Base-by-base conservation (phyloP, 257 asterid genomes). In the Primulina tabacum region DNA sequence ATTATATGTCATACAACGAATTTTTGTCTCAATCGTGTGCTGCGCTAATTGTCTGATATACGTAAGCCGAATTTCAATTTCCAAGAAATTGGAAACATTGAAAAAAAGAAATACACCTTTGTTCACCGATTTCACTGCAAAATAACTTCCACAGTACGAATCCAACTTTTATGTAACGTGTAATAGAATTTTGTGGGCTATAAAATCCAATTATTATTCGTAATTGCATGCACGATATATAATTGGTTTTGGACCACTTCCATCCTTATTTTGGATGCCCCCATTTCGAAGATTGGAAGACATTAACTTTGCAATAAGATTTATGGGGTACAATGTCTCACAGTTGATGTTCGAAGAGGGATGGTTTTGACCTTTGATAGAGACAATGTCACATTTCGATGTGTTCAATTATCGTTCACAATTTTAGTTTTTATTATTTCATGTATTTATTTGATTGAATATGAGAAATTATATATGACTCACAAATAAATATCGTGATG, bases 311-410 rank as follows among this genome's bases (percentile, higher is more conserved):
- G 17, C 28, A 56, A 40, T 47, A 29, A 52, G 69, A 72, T 69
- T 74, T 37, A 62, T 74, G 77, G 82, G 78, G 58, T 70, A 72
- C 73, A 73, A 50, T 79, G 57, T 60, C 76, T 71, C 56, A 38
- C 33, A 35, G 34, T 38, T 62, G 61, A 43, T 21, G 71, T 38
- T 67, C 47, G 56, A 64, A 47, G 38, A 63, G 34, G 34, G 62
- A 67, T 40, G 43, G 69, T 33, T 18, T 61, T 60, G 64, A 43
- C n/a, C 0, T 43, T 43, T 50, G 18, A 50, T 16, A 0, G 7
- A 16, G 56, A 50, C 56, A 50, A 16, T 50, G 20, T 50, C 56
- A 50, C 56, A 14, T 50, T 16, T 43, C 17, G 20, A 50, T 16
- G 56, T 16, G 56, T 50, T 21, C 20, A 4, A 16, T 50, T 43